phyloP scores from a whole-genome alignment of 1,284 basidiomycete genomes.

The Fistulinella staudtii region DNA sequence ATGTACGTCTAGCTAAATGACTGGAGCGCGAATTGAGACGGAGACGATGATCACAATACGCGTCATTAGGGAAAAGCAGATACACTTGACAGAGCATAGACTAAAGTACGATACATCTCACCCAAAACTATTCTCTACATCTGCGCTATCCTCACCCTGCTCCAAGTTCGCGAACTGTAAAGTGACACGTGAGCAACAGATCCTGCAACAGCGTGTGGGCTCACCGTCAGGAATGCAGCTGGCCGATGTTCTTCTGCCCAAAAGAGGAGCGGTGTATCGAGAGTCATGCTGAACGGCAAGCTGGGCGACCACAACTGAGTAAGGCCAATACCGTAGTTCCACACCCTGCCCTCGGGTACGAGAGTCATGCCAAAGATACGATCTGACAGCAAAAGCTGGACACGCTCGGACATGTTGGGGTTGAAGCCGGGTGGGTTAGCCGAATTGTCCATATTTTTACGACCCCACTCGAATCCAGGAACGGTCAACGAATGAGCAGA shows the following conservation, averaged over 20 bases:
- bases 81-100: conserved; percentile 18
- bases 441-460: conserved; percentile 88
- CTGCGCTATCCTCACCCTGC: conserved; percentile 82
- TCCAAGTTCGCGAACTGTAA: conserved; percentile 79
- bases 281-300: conserved; percentile 80
- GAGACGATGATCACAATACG: no score
- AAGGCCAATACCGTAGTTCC: conserved; percentile 92
- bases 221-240: conserved; percentile 82
- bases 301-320: conserved; percentile 89
- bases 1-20: no score
- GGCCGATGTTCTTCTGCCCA: conserved; percentile 96
- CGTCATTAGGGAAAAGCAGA: conserved; percentile 1
- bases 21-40: no score
- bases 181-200: conserved; percentile 1
- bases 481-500: conserved; percentile 90
- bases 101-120: conserved; percentile 35
- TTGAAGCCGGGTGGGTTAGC: conserved; percentile 90
- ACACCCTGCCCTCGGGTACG: conserved; percentile 86
- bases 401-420: conserved; percentile 95
- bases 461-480: conserved; percentile 96
- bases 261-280: conserved; percentile 91
- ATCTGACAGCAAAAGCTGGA: conserved; percentile 93
- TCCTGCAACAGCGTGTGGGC: conserved; percentile 29
- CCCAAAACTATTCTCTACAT: conserved; percentile 85
- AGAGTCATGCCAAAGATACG: conserved; percentile 89